These are phyloP conservation scores for Globisporangium polare DNA, from an alignment of 352 stramenopile genomes.

Conservation along the genomic window DNA sequence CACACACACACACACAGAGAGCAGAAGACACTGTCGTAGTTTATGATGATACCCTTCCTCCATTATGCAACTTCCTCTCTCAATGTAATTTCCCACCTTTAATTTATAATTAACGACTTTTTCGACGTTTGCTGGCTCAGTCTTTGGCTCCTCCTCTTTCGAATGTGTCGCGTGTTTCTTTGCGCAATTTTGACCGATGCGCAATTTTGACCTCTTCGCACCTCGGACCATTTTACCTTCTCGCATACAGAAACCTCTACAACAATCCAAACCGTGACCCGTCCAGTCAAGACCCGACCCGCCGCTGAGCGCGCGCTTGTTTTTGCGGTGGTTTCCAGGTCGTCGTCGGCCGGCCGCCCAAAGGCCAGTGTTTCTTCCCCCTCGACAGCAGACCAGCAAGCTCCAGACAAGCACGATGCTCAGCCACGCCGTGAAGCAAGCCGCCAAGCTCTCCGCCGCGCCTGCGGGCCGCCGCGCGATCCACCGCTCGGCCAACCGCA, in stretches of 20 bases:
- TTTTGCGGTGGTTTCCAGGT: not conserved
- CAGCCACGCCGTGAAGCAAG: constrained; percentile 68
- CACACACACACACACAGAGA: too few relatives aligned
- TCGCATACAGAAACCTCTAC: constrained; percentile 8
- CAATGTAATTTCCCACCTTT: not conserved
- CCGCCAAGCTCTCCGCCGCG: constrained; percentile 46
- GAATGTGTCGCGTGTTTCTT: constrained; percentile 21
- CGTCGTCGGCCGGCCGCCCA: not conserved
- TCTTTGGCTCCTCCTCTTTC: not conserved
- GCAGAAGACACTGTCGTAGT: constrained; percentile 1
- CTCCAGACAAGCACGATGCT: constrained; percentile 27
- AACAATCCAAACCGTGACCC: not conserved
- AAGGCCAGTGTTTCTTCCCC: constrained; percentile 16
- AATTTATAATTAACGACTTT: too few relatives aligned
- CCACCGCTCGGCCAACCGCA: constrained; percentile 69
- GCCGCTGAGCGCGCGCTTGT: not conserved
- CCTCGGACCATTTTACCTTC: not conserved
- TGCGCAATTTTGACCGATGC: constrained; percentile 11
- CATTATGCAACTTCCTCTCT: not conserved
- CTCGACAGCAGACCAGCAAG: constrained; percentile 1
- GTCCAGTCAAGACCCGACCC: not conserved
- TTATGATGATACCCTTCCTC: constrained; percentile 1
- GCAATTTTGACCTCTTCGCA: too few relatives aligned
- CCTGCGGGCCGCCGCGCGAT: constrained; percentile 57
- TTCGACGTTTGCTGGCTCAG: too few relatives aligned